Percentiles rank a stretch among this genome's conserved stretches.
phyloP scores from a whole-genome alignment of 2,329 filamentous ascomycete species.

The Fusarium sp. region DNA sequence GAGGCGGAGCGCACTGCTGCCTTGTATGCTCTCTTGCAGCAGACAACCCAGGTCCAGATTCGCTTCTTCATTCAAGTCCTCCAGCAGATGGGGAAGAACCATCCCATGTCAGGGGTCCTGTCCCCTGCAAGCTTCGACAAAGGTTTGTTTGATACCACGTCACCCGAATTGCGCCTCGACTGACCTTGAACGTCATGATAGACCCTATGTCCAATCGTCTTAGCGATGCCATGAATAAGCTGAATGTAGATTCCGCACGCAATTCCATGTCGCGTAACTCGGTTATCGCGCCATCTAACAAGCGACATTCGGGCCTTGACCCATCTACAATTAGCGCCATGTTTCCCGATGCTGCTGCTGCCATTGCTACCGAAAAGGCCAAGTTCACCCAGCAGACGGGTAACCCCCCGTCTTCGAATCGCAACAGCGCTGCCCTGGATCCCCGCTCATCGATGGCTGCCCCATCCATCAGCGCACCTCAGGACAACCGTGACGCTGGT shows the following conservation, averaged over 20 bases:
- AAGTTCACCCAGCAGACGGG: slow-evolving; percentile 97
- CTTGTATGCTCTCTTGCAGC: slow-evolving; percentile 93
- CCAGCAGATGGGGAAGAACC: slow-evolving; percentile 98
- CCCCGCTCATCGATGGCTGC: slow-evolving; percentile 80
- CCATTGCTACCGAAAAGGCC: slow-evolving; percentile 98
- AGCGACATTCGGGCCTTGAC: slow-evolving; percentile 95
- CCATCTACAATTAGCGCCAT: slow-evolving; percentile 95
- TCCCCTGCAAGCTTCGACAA: slow-evolving; percentile 98
- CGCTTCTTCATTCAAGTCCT: slow-evolving; percentile 99
- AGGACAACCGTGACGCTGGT: slow-evolving; percentile 48
- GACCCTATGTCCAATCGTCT: slow-evolving; percentile 97
- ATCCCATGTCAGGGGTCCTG: slow-evolving; percentile 95
- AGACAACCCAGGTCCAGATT: slow-evolving; percentile 98
- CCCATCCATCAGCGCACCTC: slow-evolving; percentile 76
- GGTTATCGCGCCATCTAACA: slow-evolving; percentile 80
- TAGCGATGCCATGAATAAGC: slow-evolving; percentile 95
- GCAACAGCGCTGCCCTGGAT: slow-evolving; percentile 87
- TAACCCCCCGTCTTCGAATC: slow-evolving; percentile 88
- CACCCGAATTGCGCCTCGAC: not conserved
- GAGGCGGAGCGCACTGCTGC: slow-evolving; percentile 97
- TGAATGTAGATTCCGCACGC: slow-evolving; percentile 87
- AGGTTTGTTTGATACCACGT: slow-evolving; percentile 64
- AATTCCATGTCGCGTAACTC: slow-evolving; percentile 88
- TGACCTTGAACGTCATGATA: slow-evolving; percentile 53
- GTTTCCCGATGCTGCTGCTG: slow-evolving; percentile 98